A percentile compares a stretch with the other conserved stretches of the same genome.
Evolutionary conservation across 1,284 basidiomycete genomes (phyloP).

Genomic region (Puccinia sorghi): DNA sequence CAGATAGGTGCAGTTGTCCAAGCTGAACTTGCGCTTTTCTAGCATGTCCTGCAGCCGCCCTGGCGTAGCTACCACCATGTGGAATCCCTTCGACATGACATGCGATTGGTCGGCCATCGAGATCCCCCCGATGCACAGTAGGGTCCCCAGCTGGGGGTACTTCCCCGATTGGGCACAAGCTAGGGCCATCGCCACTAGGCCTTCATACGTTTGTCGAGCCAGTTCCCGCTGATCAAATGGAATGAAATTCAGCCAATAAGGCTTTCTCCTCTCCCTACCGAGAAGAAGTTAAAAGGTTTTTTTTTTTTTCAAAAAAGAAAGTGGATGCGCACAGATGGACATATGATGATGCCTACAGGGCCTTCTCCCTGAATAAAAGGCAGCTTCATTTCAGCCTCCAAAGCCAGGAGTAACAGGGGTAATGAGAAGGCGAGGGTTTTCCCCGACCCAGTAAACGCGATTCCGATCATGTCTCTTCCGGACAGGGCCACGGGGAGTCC

Average conservation of each 20-base stretch:
- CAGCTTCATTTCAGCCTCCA: constrained; percentile 87
- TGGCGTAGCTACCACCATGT: constrained; percentile 84
- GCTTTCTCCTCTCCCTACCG: background rate
- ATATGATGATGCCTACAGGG: constrained; percentile 89
- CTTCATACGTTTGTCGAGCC: constrained; percentile 94
- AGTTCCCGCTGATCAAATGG: constrained; percentile 68
- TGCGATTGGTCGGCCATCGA: constrained; percentile 95
- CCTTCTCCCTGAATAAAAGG: constrained; percentile 91
- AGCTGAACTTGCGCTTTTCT: constrained; percentile 86
- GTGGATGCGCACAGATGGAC: constrained; percentile 68
- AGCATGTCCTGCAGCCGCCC: constrained; percentile 64
- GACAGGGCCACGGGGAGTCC: constrained; percentile 83
- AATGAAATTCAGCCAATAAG: background rate
- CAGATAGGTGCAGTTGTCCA: constrained; percentile 76
- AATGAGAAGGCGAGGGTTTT: constrained; percentile 61
- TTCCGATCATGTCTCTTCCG: constrained; percentile 62
- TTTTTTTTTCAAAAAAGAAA: background rate
- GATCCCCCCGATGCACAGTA: constrained; percentile 96
- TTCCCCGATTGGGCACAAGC: constrained; percentile 71
- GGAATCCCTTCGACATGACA: constrained; percentile 82
- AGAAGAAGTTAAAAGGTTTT: background rate
- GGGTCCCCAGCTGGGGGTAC: constrained; percentile 79
- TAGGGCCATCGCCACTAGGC: constrained; percentile 79
- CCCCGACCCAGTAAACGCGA: constrained; percentile 61
- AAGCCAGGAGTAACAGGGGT: constrained; percentile 71